Conservation (phyloP, 495 filamentous ascomycete species). For the Xylaria telfairii region DNA sequence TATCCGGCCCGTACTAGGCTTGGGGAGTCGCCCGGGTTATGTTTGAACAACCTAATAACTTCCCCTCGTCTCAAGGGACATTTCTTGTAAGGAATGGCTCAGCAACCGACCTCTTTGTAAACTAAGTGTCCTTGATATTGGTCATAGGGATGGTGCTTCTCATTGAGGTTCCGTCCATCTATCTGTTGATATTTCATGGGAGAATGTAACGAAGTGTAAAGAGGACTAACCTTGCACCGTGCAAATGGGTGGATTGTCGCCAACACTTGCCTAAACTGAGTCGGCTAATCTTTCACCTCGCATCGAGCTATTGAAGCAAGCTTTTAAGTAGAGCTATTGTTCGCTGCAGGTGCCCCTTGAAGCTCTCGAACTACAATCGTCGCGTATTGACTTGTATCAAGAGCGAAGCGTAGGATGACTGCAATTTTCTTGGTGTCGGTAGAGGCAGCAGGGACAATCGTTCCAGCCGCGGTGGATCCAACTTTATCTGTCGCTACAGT, state of each 20-base stretch:
- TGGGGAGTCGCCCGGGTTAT: neutral
- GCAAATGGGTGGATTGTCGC: neutral
- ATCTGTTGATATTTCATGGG: neutral
- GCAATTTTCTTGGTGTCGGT: slow-evolving; percentile 67
- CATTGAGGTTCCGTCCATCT: neutral
- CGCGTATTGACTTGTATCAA: slow-evolving; percentile 88
- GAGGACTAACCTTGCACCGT: neutral
- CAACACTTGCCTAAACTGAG: neutral
- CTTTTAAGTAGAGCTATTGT: neutral
- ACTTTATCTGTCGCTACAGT: neutral
- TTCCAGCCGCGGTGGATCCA: neutral
- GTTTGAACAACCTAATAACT: neutral
- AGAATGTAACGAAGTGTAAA: neutral
- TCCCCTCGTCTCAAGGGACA: no score
- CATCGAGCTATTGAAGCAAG: neutral
- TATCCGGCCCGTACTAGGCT: neutral
- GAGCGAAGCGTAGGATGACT: slow-evolving; percentile 82
- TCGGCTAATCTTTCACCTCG: neutral
- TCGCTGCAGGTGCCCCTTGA: slow-evolving; percentile 26
- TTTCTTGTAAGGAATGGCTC: neutral
- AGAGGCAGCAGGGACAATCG: slow-evolving; percentile 19
- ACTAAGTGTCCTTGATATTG: neutral
- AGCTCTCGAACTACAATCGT: slow-evolving; percentile 93
- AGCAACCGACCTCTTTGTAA: neutral
- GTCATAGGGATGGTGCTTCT: neutral